Base-by-base conservation (phyloP, 176 grass and related monocot species). In the Chrysopogon serrulatus region DNA sequence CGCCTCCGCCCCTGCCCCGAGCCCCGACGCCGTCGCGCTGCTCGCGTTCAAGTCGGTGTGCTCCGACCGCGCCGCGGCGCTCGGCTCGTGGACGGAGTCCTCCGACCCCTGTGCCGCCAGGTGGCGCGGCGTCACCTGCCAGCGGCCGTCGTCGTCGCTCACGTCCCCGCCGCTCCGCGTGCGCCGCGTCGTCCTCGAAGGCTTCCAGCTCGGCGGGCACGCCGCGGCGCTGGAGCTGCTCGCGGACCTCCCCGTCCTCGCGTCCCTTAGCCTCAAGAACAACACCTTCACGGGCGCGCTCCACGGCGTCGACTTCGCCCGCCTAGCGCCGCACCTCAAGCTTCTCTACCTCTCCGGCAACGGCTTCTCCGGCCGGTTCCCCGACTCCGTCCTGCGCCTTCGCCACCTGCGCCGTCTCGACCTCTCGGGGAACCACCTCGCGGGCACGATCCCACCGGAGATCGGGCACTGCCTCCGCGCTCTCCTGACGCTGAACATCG, bases 341-440 rank as follows among this genome's bases (percentile, higher is more conserved):
- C 81, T 93, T 7, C 88, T 98, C n/a, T 91, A 95, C 76, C 95
- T 98, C 81, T 93, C 92, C 32, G 85, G 86, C 44, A 98, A 98
- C 36, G 88, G 81, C 79, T 93, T 98, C 90, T 86, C 84, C 16
- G 95, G 92, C 5, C 75, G 66, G 68, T 95, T 98, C 11, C 95
- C 95, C 9, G 65, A 84, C 30, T 81, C 80, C 44, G 43, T 98
- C 48, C 86, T 93, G 72, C 63, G 78, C 16, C 92, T 98, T 26
- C 90, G 90, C 69, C 95, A 92, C 63, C 95, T 98, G 28, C 92
- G 71, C 66, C 88, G 95, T 2, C 86, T 98, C 21, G 95, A 98
- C 85, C 88, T 98, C 1, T 90, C 90, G 1, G 79, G 87, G 0
- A 98, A 98, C 61, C 64, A 51, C 4, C 74, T 98, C 28, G 62